Conservation (phyloP, 805 yeast species). For the Peterozyma toletana region DNA sequence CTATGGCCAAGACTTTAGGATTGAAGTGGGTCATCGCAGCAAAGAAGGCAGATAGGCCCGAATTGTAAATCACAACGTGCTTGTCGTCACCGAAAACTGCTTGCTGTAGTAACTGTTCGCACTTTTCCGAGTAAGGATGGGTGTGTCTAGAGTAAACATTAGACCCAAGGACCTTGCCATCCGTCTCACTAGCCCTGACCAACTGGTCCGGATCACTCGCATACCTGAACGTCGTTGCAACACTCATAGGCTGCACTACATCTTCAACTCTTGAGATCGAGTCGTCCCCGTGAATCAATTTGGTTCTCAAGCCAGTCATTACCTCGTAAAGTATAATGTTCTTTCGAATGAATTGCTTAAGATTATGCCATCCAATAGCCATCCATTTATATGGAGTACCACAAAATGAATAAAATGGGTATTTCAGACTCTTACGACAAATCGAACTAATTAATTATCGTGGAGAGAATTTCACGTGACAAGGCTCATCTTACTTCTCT, state of each 20-base stretch:
- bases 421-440: too few relatives aligned
- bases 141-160: conserved; percentile 63
- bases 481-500: too few relatives aligned
- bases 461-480: too few relatives aligned
- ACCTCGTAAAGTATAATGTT: not conserved
- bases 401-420: too few relatives aligned
- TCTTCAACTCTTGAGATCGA: conserved; percentile 46
- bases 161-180: conserved; percentile 2
- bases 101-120: conserved; percentile 56
- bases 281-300: conserved; percentile 62
- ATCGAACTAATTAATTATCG: too few relatives aligned
- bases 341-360: too few relatives aligned
- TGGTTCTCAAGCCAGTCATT: conserved; percentile 46
- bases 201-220: conserved; percentile 50
- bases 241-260: conserved; percentile 75
- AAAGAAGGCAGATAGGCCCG: conserved; percentile 77
- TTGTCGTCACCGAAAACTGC: conserved; percentile 41
- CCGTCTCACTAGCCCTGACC: conserved; percentile 31
- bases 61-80: conserved; percentile 55
- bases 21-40: conserved; percentile 64
- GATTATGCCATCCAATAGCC: too few relatives aligned
- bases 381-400: too few relatives aligned
- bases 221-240: conserved; percentile 74
- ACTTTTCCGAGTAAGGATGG: conserved; percentile 65
- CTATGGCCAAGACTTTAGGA: conserved; percentile 66